phyloP scores from a whole-genome alignment of 2,329 filamentous ascomycete species.

The Aspergillus ochraceoroseus region DNA sequence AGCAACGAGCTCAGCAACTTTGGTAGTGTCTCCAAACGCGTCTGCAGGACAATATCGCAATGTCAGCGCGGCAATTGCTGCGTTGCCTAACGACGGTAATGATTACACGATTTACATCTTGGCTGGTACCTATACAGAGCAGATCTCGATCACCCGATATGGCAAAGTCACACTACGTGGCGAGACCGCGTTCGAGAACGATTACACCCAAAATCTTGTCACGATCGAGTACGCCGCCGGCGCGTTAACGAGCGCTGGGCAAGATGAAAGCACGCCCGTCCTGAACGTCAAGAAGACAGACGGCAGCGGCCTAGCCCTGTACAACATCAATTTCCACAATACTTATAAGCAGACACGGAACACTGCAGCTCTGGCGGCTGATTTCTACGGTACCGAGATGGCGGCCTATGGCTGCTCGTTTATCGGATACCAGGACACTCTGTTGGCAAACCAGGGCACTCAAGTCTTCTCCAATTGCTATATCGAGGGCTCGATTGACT shows the following conservation, averaged over 20 bases:
- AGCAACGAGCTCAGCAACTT: constrained; percentile 20
- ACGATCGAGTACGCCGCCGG: constrained; percentile 38
- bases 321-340: constrained; percentile 35
- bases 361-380: constrained; percentile 33
- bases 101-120: constrained; percentile 41
- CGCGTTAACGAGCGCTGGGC: constrained; percentile 38
- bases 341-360: constrained; percentile 31
- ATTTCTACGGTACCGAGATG: constrained; percentile 31
- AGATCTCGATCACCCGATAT: constrained; percentile 39
- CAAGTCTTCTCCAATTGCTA: constrained; percentile 35
- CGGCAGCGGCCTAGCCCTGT: constrained; percentile 22
- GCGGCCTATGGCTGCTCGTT: constrained; percentile 36
- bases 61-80: constrained; percentile 43
- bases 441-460: constrained; percentile 32
- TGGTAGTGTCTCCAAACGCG: constrained; percentile 32
- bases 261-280: constrained; percentile 45
- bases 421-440: constrained; percentile 35
- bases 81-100: constrained; percentile 42
- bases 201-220: constrained; percentile 38
- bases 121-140: constrained; percentile 43
- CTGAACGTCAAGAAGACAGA: constrained; percentile 45
- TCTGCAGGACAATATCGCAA: constrained; percentile 40
- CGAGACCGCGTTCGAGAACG: constrained; percentile 32
- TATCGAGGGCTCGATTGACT: constrained; percentile 35
- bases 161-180: constrained; percentile 40